A percentile compares a stretch with the other conserved stretches of the same genome.
Evolutionary conservation across 2,329 filamentous ascomycete genomes (phyloP).

Genomic region (Trichoderma asperellum): DNA sequence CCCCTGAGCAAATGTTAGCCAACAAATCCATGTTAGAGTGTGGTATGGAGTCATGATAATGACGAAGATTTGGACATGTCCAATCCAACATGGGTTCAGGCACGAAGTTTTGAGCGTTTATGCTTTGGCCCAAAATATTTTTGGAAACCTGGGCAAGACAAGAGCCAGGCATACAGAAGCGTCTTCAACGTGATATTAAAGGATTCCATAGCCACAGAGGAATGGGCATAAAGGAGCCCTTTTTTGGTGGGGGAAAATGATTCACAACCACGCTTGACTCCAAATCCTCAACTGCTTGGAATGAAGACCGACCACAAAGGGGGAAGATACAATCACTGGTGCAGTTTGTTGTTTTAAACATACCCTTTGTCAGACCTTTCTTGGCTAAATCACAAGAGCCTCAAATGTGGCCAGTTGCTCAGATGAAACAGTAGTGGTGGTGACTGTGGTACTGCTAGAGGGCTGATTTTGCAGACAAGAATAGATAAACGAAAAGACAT

Average conservation of each 20-base stretch:
- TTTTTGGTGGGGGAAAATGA: conserved; percentile 19
- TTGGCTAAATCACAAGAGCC: neutral
- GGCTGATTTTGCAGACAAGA: neutral
- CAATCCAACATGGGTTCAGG: neutral
- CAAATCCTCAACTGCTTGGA: conserved; percentile 3
- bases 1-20: conserved; percentile 30
- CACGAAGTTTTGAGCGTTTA: neutral
- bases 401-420: neutral
- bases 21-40: conserved; percentile 26
- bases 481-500: neutral
- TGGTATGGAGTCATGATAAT: conserved; percentile 30
- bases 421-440: conserved; percentile 13
- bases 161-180: neutral
- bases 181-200: neutral
- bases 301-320: neutral
- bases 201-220: neutral
- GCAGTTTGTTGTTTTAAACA: conserved; percentile 13
- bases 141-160: neutral
- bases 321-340: neutral
- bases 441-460: conserved; percentile 1
- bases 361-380: conserved; percentile 26
- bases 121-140: neutral
- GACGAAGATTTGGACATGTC: conserved; percentile 8
- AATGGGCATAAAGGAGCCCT: conserved; percentile 8
- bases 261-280: conserved; percentile 27